Conservation (phyloP, 2,329 filamentous ascomycete genomes). For the Colletotrichum costaricense region DNA sequence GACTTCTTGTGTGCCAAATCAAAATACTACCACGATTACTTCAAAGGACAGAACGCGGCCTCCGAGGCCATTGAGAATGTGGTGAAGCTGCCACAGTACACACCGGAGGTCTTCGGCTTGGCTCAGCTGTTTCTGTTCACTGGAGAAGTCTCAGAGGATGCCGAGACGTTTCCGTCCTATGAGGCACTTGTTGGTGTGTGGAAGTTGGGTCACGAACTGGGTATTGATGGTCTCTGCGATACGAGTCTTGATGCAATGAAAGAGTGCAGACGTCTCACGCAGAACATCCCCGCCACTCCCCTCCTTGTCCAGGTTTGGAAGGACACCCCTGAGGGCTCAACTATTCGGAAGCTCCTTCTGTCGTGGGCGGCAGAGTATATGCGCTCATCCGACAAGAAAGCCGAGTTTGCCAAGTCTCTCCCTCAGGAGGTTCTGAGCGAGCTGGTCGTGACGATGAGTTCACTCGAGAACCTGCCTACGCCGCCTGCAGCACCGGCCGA, state of each 20-base stretch:
- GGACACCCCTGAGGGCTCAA: conserved; percentile 70
- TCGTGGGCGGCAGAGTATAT: conserved; percentile 74
- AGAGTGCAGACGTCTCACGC: conserved; percentile 63
- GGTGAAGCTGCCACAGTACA: conserved; percentile 60
- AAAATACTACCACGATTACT: conserved; percentile 58
- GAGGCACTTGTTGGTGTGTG: conserved; percentile 66
- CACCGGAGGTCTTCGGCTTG: conserved; percentile 64
- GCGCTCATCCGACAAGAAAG: conserved; percentile 64
- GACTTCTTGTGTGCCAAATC: conserved; percentile 68
- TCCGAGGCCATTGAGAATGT: conserved; percentile 60
- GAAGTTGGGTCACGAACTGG: conserved; percentile 65
- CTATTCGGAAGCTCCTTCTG: conserved; percentile 67
- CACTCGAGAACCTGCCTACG: conserved; percentile 55
- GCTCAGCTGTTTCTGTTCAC: conserved; percentile 67
- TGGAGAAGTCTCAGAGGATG: conserved; percentile 55
- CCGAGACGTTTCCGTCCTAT: conserved; percentile 59
- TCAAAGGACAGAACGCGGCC: conserved; percentile 45
- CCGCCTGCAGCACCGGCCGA: conserved; percentile 37
- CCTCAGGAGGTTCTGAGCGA: conserved; percentile 73
- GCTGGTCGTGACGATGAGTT: conserved; percentile 71
- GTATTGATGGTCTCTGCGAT: conserved; percentile 66
- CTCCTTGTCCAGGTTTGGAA: conserved; percentile 72
- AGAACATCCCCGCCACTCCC: conserved; percentile 67
- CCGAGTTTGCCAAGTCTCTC: conserved; percentile 69
- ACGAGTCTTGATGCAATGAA: conserved; percentile 68